phyloP scores from a whole-genome alignment of 495 filamentous ascomycete species.

The Penicillium lagena region DNA sequence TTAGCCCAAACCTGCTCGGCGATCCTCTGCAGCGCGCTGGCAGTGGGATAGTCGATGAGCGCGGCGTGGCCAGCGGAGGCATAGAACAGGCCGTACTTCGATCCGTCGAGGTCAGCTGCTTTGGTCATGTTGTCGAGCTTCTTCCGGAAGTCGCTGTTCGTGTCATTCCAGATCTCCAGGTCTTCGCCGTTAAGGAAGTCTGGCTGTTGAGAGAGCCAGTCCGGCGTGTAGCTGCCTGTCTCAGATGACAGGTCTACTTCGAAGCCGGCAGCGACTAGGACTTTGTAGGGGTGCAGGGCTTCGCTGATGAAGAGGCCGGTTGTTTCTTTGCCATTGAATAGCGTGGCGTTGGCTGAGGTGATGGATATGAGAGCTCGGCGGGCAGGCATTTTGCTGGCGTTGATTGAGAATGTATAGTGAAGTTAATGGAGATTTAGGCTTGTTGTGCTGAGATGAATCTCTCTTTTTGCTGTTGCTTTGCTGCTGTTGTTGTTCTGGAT shows the following conservation, averaged over 20 bases:
- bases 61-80: slow-evolving; percentile 41
- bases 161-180: slow-evolving; percentile 29
- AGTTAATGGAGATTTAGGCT: too few relatives aligned
- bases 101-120: slow-evolving; percentile 23
- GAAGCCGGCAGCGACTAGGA: slow-evolving; percentile 37
- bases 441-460: too few relatives aligned
- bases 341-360: slow-evolving; percentile 37
- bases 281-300: slow-evolving; percentile 42
- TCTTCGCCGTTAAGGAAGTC: slow-evolving; percentile 36
- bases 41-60: slow-evolving; percentile 38
- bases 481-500: too few relatives aligned
- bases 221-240: slow-evolving; percentile 34
- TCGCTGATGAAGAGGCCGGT: slow-evolving; percentile 38
- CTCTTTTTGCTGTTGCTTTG: too few relatives aligned
- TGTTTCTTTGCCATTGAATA: slow-evolving; percentile 35
- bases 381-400: slow-evolving; percentile 21
- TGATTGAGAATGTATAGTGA: too few relatives aligned
- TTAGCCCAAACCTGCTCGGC: slow-evolving; percentile 30
- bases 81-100: slow-evolving; percentile 35
- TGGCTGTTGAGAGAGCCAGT: slow-evolving; percentile 37
- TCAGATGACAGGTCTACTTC: slow-evolving; percentile 43
- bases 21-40: slow-evolving; percentile 30
- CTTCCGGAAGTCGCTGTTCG: slow-evolving; percentile 29
- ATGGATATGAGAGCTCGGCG: slow-evolving; percentile 40
- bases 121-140: slow-evolving; percentile 33